A percentile compares a stretch with the other conserved stretches of the same genome.
Conservation (phyloP, 2,329 filamentous ascomycete species). For the Beauveria asiatica region DNA sequence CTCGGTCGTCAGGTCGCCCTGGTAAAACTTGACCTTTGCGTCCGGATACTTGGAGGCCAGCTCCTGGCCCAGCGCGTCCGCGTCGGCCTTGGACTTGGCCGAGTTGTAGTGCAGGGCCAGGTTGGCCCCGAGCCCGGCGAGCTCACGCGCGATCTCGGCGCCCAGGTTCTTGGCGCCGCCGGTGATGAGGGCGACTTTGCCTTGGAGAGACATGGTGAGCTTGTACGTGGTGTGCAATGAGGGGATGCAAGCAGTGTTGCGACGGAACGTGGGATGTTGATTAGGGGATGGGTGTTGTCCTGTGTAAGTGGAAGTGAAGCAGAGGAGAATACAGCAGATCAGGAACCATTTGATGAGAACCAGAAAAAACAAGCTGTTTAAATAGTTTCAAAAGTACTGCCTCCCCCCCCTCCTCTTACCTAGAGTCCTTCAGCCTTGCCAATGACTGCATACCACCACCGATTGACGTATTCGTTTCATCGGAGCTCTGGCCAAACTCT, state of each 20-base stretch:
- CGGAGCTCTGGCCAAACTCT: not conserved
- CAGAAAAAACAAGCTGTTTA: not conserved
- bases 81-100: conserved; percentile 26
- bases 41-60: conserved; percentile 25
- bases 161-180: conserved; percentile 53
- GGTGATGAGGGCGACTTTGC: conserved; percentile 42
- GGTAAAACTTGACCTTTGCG: conserved; percentile 30
- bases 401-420: not conserved
- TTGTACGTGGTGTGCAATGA: too few species aligned
- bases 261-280: not conserved
- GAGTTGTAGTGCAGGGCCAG: conserved; percentile 52
- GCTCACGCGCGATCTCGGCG: conserved; percentile 46
- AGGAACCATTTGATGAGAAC: not conserved
- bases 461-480: not conserved
- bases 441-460: not conserved
- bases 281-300: not conserved
- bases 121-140: conserved; percentile 46
- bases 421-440: not conserved
- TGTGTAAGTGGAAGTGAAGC: not conserved
- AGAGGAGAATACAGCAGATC: not conserved
- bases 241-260: not conserved
- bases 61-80: conserved; percentile 26
- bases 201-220: conserved; percentile 25
- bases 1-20: conserved; percentile 34
- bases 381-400: not conserved